Evolutionary conservation across 768 basidiomycete genomes (phyloP).

Genomic region (Suillus ampliporus): DNA sequence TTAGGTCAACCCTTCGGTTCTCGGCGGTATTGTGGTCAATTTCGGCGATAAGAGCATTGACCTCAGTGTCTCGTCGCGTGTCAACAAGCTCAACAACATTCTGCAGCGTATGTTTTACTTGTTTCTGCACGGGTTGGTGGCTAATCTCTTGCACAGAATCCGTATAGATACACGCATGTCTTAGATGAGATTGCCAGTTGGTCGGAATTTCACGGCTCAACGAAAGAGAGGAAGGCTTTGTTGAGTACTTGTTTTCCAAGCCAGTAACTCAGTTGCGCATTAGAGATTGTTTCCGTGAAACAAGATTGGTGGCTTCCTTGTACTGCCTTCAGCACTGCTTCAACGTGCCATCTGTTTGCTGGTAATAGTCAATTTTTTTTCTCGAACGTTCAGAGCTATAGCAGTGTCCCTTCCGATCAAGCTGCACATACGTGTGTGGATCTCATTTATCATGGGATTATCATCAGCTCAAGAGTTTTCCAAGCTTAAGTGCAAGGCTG

Average conservation of each 20-base stretch:
- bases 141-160: background rate
- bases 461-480: too few relatives aligned
- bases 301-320: background rate
- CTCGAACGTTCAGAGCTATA: background rate
- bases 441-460: background rate
- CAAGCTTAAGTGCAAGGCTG: too few relatives aligned
- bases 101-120: constrained; percentile 39
- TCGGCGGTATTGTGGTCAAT: constrained; percentile 94
- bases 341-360: background rate
- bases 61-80: constrained; percentile 90
- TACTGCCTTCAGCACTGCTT: background rate
- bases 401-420: background rate
- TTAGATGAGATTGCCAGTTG: background rate
- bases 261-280: background rate
- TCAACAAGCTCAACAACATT: constrained; percentile 92
- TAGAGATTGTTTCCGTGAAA: background rate
- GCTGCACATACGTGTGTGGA: background rate
- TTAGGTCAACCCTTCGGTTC: constrained; percentile 88
- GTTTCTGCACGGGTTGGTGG: background rate
- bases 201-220: background rate
- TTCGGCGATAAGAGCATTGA: constrained; percentile 99
- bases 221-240: background rate
- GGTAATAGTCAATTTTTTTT: background rate
- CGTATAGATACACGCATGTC: background rate
- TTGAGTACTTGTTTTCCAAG: background rate